These are phyloP conservation scores for Eucalyptus pauciflora DNA, from an alignment of 345 rosid species.

Conservation along the genomic window DNA sequence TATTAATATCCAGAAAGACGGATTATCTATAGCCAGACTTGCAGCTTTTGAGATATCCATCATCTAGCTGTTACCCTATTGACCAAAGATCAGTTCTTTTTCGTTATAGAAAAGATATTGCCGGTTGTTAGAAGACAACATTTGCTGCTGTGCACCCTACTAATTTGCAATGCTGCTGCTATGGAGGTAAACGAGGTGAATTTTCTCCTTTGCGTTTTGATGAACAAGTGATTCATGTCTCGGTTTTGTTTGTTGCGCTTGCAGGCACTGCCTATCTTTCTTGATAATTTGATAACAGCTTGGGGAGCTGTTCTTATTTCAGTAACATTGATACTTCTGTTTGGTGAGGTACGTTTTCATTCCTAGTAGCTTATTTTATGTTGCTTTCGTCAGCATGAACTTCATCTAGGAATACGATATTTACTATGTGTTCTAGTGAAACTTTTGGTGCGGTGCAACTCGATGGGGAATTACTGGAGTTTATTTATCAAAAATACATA, in stretches of 20 bases:
- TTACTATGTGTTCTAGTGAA: background rate
- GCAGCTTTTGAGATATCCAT: background rate
- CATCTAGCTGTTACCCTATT: background rate
- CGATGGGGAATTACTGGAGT: background rate
- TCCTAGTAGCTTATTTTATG: background rate
- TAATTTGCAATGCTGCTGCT: constrained; percentile 64
- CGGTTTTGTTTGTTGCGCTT: background rate
- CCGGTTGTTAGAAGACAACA: constrained; percentile 59
- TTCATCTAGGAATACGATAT: background rate
- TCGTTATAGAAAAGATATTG: background rate
- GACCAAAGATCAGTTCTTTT: background rate
- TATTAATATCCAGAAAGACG: background rate
- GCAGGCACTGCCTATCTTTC: constrained; percentile 66
- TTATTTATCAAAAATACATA: background rate
- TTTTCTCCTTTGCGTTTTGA: background rate
- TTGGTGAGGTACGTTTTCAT: constrained; percentile 46
- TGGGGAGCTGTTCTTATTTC: constrained; percentile 59
- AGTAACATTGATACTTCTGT: constrained; percentile 44
- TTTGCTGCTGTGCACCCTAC: constrained; percentile 50
- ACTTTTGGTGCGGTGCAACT: background rate
- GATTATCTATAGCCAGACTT: background rate
- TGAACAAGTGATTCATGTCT: background rate
- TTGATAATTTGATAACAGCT: constrained; percentile 40
- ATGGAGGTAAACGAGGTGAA: constrained; percentile 39
- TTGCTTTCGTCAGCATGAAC: background rate